Evolutionary conservation across 2,329 filamentous ascomycete species (phyloP), one percentile per base, ranked within the genome.

Genomic region (Phialocephala subalpina): DNA sequence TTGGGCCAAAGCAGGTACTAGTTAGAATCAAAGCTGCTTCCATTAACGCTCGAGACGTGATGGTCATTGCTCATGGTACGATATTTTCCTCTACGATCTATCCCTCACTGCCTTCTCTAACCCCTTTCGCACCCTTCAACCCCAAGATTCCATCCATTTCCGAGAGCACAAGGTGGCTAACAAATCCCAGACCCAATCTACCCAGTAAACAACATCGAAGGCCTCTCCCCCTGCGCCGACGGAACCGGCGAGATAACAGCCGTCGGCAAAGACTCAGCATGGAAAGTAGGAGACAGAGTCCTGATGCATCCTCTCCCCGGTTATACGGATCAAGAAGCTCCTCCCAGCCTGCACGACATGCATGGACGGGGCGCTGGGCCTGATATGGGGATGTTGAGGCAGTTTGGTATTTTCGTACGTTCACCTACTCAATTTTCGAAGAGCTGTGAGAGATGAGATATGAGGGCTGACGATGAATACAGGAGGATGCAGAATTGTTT

Each of bases 21-120:
- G 22, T 56, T 0, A 33, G 60, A n/a, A 62, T 62, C 35, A 35
- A 16, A 36, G 60, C 60, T 1, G 60, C 47, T 16, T 35, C 27
- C 7, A 62, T 62, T 16, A 62, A 62, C 20, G 60, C 60, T 16
- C 12, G 60, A 29, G 60, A 62, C 33, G 49, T 62, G 29, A 62
- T 62, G 60, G 60, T 62, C 6, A 62, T 55, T 53, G 60, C 47
- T 20, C 60, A 62, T 27, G 60, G 60, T 62, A 62, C 2, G 1
- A 36, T 16, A 4, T 36, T 12, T 38, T 14, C 22, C 27, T 18
- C 16, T 22, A 2, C 20, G 1, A 12, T 29, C 22, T 18, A 18
- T 14, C 25, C 27, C 14, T 9, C 33, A 33, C 18, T 14, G 9
- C 29, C 9, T 9, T 33, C 29, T 33, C 9, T 9, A 33, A 4